Base-by-base conservation (phyloP, 2,329 filamentous ascomycete species). In the Diaporthe vexans region DNA sequence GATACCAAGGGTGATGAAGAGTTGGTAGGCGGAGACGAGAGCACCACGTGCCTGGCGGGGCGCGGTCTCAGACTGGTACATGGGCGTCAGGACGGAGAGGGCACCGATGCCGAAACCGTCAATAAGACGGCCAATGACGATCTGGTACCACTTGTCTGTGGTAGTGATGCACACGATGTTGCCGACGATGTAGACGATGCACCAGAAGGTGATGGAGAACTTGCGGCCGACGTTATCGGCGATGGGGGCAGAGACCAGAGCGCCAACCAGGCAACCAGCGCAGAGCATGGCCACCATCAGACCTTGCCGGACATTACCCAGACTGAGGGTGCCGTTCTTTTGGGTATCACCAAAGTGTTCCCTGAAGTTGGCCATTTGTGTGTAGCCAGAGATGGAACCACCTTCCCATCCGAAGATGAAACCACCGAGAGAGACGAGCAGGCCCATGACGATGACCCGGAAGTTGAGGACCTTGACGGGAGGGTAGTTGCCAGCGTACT, bases 41-140 rank as follows among this genome's bases (percentile, higher is more conserved):
- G 82, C 81, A 70, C 82, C 82, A 75, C 82, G 82, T 75, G 93
- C 91, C 78, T 90, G 86, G 24, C 87, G 86, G 5, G 91, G 91
- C 1, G 89, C 87, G 70, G 87, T 90, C 79, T 93, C 91, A 54
- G 89, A 89, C 81, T 93, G 91, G 81, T 91, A 93, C 86, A 93
- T 91, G 74, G 91, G 91, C 2, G 93, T 90, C 48, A 90, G 86
- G 46, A 93, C 89, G 0, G 90, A 92, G 1, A 94, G 85, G 69
- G 87, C 91, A 57, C 93, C 93, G 37, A 94, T 88, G 58, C 92
- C 92, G 3, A 94, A 85, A 79, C 92, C 92, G 48, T 91, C 91
- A 37, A 92, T 85, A 83, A 91, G 91, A 75, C 92, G 87, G 43
- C 92, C 93, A 76, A 92, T 85, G 81, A 90, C 91, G 76, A 93